These are phyloP conservation scores for Monosporascus sp. DNA, from an alignment of 2,329 filamentous ascomycete species.

Conservation along the genomic window DNA sequence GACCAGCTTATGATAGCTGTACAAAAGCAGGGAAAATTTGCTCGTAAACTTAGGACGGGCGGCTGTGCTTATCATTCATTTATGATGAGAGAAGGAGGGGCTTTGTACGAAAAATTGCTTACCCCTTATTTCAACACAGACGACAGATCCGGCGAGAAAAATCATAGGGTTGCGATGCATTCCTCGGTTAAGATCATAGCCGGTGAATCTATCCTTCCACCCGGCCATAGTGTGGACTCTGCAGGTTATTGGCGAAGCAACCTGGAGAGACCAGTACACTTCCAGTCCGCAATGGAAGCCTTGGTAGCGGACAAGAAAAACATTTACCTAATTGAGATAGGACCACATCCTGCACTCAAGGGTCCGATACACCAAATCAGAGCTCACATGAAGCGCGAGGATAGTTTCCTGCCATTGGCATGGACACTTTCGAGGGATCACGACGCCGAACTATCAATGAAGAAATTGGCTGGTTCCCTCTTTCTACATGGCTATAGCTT, in stretches of 20 bases:
- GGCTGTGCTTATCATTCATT: constrained; percentile 10
- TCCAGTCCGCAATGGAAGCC: background rate
- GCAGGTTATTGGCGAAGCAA: constrained; percentile 11
- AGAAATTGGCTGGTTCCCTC: background rate
- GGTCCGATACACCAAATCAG: constrained; percentile 24
- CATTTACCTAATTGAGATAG: constrained; percentile 1
- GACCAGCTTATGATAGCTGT: background rate
- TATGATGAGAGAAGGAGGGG: constrained; percentile 11
- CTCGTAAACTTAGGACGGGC: constrained; percentile 2
- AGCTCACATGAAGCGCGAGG: constrained; percentile 4
- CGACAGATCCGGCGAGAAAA: too few species aligned
- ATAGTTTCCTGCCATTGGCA: background rate
- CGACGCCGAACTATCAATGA: background rate
- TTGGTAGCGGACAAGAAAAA: background rate
- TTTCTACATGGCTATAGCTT: background rate
- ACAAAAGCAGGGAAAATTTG: background rate
- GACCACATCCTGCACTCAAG: constrained; percentile 26
- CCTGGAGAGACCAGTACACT: constrained; percentile 8
- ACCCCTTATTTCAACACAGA: background rate
- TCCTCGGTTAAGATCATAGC: constrained; percentile 8
- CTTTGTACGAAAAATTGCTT: constrained; percentile 9
- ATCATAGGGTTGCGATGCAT: constrained; percentile 4
- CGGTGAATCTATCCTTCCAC: background rate
- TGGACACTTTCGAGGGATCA: background rate
- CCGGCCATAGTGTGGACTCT: background rate